Evolutionary conservation across 345 rosid genomes (phyloP).

Genomic region (Camelina hispida): DNA sequence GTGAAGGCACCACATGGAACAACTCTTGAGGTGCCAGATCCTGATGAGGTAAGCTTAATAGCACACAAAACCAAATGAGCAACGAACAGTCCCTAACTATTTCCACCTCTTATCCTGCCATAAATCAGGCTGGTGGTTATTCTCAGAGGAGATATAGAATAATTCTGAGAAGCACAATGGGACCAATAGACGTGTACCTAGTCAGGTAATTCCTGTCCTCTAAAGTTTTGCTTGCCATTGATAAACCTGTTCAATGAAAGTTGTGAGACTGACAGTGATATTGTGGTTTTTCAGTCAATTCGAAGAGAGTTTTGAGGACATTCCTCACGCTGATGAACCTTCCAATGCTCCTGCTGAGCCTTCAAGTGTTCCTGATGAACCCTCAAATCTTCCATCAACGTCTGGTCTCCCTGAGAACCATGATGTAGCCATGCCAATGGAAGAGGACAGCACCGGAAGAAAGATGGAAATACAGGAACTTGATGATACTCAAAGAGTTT

Average conservation of each 20-base stretch:
- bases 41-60: constrained; percentile 81
- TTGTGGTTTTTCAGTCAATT: constrained; percentile 62
- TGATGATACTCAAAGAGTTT: constrained; percentile 56
- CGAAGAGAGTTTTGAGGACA: constrained; percentile 89
- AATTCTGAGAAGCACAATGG: constrained; percentile 96
- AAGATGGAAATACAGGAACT: constrained; percentile 57
- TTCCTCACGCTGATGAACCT: constrained; percentile 64
- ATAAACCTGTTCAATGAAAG: constrained; percentile 6
- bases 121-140: constrained; percentile 77
- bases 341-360: constrained; percentile 59
- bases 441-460: constrained; percentile 62
- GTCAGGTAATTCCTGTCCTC: constrained; percentile 66
- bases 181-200: constrained; percentile 94
- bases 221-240: constrained; percentile 20
- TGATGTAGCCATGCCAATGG: constrained; percentile 42
- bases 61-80: constrained; percentile 14
- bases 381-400: constrained; percentile 59
- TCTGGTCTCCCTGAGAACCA: constrained; percentile 56
- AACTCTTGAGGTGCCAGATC: constrained; percentile 98
- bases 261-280: constrained; percentile 15
- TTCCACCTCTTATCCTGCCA: constrained; percentile 22
- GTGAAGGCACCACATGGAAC: constrained; percentile 99
- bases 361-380: constrained; percentile 54
- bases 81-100: constrained; percentile 10
- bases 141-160: constrained; percentile 93